These are phyloP conservation scores for Penicillium italicum DNA, from an alignment of 2,329 filamentous ascomycete genomes.

Conservation along the genomic window DNA sequence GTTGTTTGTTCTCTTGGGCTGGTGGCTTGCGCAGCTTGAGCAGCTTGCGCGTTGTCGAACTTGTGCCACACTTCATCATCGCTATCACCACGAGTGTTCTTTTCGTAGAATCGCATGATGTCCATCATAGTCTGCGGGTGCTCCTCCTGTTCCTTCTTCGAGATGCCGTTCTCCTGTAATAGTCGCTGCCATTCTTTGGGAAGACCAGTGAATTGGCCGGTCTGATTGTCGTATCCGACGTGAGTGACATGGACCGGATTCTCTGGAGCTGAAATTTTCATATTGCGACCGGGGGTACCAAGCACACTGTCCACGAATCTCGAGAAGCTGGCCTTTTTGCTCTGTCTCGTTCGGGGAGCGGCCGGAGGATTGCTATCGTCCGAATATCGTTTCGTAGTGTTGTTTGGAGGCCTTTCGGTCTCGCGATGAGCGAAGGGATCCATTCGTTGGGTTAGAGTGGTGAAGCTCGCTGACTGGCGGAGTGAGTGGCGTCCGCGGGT, in stretches of 20 bases:
- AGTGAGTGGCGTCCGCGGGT: constrained; percentile 55
- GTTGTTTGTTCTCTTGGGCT: constrained; percentile 50
- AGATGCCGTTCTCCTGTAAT: constrained; percentile 91
- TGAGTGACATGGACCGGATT: constrained; percentile 98
- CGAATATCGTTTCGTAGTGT: constrained; percentile 69
- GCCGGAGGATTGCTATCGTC: constrained; percentile 69
- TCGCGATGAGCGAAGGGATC: constrained; percentile 48
- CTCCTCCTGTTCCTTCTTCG: constrained; percentile 91
- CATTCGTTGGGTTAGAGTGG: constrained; percentile 50
- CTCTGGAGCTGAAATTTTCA: constrained; percentile 93
- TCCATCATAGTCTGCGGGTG: constrained; percentile 94
- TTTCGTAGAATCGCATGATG: constrained; percentile 95
- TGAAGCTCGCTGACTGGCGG: constrained; percentile 65
- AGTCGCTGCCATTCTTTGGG: constrained; percentile 98
- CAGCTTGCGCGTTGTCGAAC: constrained; percentile 71
- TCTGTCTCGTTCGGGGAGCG: constrained; percentile 56
- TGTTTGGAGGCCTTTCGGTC: constrained; percentile 49
- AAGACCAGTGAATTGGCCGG: constrained; percentile 92
- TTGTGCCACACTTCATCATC: constrained; percentile 94
- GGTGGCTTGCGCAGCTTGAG: constrained; percentile 50
- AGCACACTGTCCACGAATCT: constrained; percentile 81
- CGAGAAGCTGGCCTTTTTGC: constrained; percentile 83
- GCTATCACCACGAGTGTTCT: constrained; percentile 74
- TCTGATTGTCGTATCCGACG: constrained; percentile 93
- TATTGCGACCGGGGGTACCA: constrained; percentile 74